These are phyloP conservation scores for Lichina pygmaea DNA, from an alignment of 495 filamentous ascomycete genomes.

Conservation along the genomic window DNA sequence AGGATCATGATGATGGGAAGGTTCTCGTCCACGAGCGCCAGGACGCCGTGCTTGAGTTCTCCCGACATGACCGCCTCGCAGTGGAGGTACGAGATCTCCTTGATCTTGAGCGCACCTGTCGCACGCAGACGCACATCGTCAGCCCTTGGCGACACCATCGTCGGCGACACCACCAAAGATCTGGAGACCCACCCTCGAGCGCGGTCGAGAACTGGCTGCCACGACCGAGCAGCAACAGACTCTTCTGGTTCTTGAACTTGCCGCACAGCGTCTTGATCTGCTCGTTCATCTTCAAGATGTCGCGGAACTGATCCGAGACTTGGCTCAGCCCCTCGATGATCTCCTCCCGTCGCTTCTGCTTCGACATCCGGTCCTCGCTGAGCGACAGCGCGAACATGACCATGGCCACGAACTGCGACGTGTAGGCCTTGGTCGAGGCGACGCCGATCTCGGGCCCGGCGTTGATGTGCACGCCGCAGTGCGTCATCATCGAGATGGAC, in stretches of 20 bases:
- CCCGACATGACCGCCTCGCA: constrained; percentile 99
- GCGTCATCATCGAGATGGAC: constrained; percentile 89
- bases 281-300: constrained; percentile 71
- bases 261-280: constrained; percentile 79
- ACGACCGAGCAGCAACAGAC: constrained; percentile 70
- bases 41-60: constrained; percentile 92
- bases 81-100: constrained; percentile 98
- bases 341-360: constrained; percentile 75
- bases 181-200: constrained; percentile 41
- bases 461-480: constrained; percentile 99
- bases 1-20: constrained; percentile 99
- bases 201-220: constrained; percentile 93
- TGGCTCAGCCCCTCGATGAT: constrained; percentile 83
- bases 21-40: constrained; percentile 92
- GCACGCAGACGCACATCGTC: constrained; percentile 4
- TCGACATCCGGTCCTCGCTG: constrained; percentile 85
- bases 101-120: constrained; percentile 76
- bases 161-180: not conserved
- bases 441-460: constrained; percentile 97
- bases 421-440: constrained; percentile 96
- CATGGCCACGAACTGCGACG: constrained; percentile 96
- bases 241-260: constrained; percentile 94
- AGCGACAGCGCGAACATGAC: constrained; percentile 96
- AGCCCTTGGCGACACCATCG: not conserved
- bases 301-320: constrained; percentile 73